phyloP scores from a whole-genome alignment of 768 basidiomycete species.

The Mycena vitilis region DNA sequence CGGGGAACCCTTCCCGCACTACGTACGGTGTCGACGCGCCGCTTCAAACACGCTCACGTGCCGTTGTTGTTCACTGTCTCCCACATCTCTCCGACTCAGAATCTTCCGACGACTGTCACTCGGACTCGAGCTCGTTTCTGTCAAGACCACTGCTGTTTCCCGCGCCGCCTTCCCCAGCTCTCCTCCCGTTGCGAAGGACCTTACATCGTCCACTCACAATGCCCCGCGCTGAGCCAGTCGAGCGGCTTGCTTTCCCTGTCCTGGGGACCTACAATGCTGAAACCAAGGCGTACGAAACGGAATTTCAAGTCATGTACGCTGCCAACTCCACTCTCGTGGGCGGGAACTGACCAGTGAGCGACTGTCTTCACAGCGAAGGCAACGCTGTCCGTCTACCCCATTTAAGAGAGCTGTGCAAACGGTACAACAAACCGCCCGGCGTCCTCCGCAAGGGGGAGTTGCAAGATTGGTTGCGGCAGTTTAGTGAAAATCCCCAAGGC shows the following conservation, averaged over 20 bases:
- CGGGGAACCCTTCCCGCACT: background rate
- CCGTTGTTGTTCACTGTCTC: background rate
- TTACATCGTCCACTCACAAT: background rate
- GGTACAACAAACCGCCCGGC: background rate
- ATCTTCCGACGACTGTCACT: too few species aligned
- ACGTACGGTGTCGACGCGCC: background rate
- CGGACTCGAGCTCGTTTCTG: too few species aligned
- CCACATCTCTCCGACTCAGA: too few species aligned
- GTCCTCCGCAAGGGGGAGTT: background rate
- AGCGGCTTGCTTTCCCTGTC: background rate
- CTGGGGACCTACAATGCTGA: background rate
- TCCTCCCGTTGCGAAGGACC: too few species aligned
- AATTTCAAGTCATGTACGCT: background rate
- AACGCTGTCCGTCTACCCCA: background rate
- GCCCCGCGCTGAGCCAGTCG: background rate
- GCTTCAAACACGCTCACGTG: background rate
- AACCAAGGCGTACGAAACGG: background rate
- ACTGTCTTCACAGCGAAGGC: background rate
- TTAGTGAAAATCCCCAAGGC: background rate
- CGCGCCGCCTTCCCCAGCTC: too few species aligned
- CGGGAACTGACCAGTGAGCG: background rate
- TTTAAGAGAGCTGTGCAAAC: background rate
- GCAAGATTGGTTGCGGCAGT: background rate
- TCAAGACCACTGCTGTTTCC: too few species aligned
- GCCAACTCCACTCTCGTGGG: background rate